These are phyloP conservation scores for Anisodus acutangulus DNA, from an alignment of 257 asterid species.

Conservation along the genomic window DNA sequence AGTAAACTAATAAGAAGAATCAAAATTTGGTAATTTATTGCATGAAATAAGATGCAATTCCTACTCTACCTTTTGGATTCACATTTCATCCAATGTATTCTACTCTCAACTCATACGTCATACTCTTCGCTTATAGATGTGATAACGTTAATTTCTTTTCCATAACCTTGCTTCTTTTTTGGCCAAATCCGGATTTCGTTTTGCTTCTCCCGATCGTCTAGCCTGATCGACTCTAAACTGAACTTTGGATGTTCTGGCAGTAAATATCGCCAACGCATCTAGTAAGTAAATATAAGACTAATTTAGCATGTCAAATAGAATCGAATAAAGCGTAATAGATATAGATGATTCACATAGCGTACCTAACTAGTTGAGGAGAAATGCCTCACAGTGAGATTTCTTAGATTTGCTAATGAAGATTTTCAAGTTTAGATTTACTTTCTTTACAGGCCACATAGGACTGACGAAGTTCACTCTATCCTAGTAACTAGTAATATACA, in stretches of 20 bases:
- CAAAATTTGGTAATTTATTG: too few relatives aligned
- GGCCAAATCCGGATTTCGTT: too few relatives aligned
- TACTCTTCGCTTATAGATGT: neutral
- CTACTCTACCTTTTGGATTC: neutral
- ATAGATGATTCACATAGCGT: too few relatives aligned
- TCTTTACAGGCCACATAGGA: neutral
- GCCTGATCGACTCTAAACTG: too few relatives aligned
- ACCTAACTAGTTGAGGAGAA: neutral
- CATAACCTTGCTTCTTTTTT: neutral
- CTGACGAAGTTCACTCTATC: neutral
- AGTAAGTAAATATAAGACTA: neutral
- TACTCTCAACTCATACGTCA: neutral
- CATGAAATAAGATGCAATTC: too few relatives aligned
- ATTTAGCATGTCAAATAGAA: too few relatives aligned
- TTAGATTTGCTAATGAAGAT: neutral
- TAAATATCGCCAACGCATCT: neutral
- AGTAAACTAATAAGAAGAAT: too few relatives aligned
- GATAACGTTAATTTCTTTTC: neutral
- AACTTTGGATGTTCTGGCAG: neutral
- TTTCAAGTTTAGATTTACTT: neutral
- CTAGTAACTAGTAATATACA: neutral
- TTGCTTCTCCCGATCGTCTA: too few relatives aligned
- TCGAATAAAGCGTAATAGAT: too few relatives aligned
- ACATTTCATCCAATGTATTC: neutral
- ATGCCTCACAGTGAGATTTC: neutral